Conservation (phyloP, 768 basidiomycete genomes). For the Tricholoma saponaceum region DNA sequence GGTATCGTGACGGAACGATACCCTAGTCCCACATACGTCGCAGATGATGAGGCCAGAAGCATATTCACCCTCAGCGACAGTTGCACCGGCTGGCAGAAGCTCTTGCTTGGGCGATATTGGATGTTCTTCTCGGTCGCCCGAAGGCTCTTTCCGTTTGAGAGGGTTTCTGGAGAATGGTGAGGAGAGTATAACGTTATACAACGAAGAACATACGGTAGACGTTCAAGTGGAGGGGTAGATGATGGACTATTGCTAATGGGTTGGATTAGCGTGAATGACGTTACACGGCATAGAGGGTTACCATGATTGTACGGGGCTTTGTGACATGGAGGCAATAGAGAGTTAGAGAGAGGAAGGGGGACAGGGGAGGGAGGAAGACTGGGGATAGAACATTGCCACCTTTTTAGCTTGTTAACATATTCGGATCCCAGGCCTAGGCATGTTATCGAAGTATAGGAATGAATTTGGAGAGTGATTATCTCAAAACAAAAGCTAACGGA, state of each 20-base stretch:
- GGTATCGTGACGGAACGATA: constrained; percentile 64
- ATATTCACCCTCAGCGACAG: constrained; percentile 43
- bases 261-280: too few relatives aligned
- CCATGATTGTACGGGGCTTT: not conserved
- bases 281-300: too few relatives aligned
- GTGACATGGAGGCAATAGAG: not conserved
- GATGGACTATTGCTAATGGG: not conserved
- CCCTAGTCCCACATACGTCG: constrained; percentile 54
- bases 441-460: not conserved
- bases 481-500: not conserved
- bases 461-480: constrained; percentile 5
- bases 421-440: constrained; percentile 7
- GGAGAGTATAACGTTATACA: not conserved
- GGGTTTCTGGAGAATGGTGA: constrained; percentile 5
- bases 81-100: constrained; percentile 7
- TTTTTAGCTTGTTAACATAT: constrained; percentile 5
- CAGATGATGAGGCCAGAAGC: constrained; percentile 63
- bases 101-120: constrained; percentile 2
- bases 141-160: constrained; percentile 25
- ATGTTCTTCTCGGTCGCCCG: constrained; percentile 4
- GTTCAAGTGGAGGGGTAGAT: too few relatives aligned
- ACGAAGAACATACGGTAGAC: not conserved
- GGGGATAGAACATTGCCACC: not conserved
- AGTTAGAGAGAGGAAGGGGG: not conserved
- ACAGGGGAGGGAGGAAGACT: not conserved